phyloP scores from a whole-genome alignment of 2,329 filamentous ascomycete species.

The Sclerotinia trifoliorum region DNA sequence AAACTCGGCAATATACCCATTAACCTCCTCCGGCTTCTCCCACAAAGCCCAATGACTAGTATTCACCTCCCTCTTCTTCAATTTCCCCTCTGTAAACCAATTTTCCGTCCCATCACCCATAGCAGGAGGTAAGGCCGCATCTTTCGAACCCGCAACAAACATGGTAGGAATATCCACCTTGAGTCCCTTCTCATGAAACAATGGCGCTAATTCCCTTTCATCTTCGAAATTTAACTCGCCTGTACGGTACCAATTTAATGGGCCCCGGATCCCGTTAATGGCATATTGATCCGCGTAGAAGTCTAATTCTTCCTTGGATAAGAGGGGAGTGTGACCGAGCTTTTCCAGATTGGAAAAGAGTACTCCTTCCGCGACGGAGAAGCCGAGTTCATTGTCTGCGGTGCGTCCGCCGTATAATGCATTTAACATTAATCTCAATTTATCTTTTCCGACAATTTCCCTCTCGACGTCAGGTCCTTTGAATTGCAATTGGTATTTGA shows the following conservation, averaged over 20 bases:
- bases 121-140: slow-evolving; percentile 68
- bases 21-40: slow-evolving; percentile 69
- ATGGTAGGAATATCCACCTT: slow-evolving; percentile 64
- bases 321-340: slow-evolving; percentile 55
- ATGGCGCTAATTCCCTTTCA: slow-evolving; percentile 61
- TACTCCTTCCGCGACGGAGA: slow-evolving; percentile 61
- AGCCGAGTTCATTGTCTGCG: slow-evolving; percentile 54
- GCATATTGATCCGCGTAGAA: slow-evolving; percentile 73
- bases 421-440: slow-evolving; percentile 68
- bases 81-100: slow-evolving; percentile 45
- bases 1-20: slow-evolving; percentile 52
- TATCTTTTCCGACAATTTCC: slow-evolving; percentile 54
- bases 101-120: slow-evolving; percentile 72
- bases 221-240: slow-evolving; percentile 72
- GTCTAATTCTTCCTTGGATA: slow-evolving; percentile 69
- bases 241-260: slow-evolving; percentile 86
- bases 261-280: slow-evolving; percentile 72
- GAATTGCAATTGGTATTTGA: slow-evolving; percentile 83
- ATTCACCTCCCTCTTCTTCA: slow-evolving; percentile 66
- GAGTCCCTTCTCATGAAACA: slow-evolving; percentile 53
- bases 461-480: slow-evolving; percentile 64
- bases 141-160: slow-evolving; percentile 70
- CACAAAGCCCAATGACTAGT: slow-evolving; percentile 80
- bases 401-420: slow-evolving; percentile 67
- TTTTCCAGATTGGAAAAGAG: slow-evolving; percentile 60